These are phyloP conservation scores for Eucommia ulmoides DNA, from an alignment of 257 asterid species.

Conservation along the genomic window DNA sequence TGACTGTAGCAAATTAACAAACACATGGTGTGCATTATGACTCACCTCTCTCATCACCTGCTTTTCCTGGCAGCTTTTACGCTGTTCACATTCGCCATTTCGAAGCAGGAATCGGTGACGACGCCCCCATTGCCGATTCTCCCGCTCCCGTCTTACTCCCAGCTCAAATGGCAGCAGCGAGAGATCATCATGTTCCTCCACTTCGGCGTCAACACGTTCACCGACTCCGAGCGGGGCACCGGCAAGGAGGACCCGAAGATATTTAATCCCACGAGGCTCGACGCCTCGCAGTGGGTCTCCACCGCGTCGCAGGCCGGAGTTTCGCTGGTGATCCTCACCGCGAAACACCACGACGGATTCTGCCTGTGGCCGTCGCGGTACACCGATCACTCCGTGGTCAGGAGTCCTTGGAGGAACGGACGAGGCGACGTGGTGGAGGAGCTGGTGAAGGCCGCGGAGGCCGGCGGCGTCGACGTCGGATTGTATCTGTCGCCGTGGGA, in stretches of 20 bases:
- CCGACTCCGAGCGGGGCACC: conserved; percentile 83
- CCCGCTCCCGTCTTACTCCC: conserved; percentile 69
- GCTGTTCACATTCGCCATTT: too few relatives aligned
- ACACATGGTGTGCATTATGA: too few relatives aligned
- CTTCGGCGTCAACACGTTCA: conserved; percentile 87
- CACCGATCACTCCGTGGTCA: conserved; percentile 68
- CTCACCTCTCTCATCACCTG: too few relatives aligned
- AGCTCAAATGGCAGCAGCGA: conserved; percentile 86
- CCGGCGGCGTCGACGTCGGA: conserved; percentile 61
- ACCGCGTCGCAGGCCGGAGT: conserved; percentile 51
- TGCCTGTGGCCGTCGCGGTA: conserved; percentile 92
- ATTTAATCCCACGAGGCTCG: conserved; percentile 52
- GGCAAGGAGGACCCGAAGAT: conserved; percentile 57
- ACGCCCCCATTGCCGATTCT: conserved; percentile 88
- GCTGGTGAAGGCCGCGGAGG: conserved; percentile 43
- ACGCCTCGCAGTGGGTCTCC: conserved; percentile 74
- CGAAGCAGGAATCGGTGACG: too few relatives aligned
- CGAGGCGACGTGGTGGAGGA: conserved; percentile 64
- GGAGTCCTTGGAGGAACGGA: conserved; percentile 73
- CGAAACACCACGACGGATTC: conserved; percentile 93
- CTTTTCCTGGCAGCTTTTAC: too few relatives aligned
- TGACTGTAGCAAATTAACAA: too few relatives aligned
- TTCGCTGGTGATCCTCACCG: conserved; percentile 67
- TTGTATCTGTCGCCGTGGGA: conserved; percentile 96
- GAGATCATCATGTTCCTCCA: conserved; percentile 84